Evolutionary conservation across 1,139 yeast species (phyloP).

Genomic region (Suhomyces yuchorum): DNA sequence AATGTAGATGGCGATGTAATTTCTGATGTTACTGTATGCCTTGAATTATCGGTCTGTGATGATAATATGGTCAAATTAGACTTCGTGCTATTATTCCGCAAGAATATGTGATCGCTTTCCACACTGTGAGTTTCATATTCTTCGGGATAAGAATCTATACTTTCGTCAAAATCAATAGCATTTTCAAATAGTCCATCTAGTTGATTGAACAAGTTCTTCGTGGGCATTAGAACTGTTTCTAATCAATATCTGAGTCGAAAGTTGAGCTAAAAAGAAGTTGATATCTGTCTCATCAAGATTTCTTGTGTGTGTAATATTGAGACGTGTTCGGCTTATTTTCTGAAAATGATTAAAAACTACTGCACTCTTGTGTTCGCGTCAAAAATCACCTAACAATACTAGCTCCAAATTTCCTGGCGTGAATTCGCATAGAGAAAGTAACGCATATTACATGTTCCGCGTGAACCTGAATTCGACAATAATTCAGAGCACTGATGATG

Average conservation of each 20-base stretch:
- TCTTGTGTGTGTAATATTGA: background rate
- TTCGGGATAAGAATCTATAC: constrained; percentile 7
- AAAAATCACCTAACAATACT: constrained; percentile 6
- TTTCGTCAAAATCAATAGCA: constrained; percentile 8
- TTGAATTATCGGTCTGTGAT: constrained; percentile 10
- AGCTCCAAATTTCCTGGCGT: background rate
- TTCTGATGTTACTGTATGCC: constrained; percentile 9
- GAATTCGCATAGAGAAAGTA: background rate
- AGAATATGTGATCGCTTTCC: constrained; percentile 10
- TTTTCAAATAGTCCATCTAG: constrained; percentile 12
- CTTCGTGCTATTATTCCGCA: constrained; percentile 18
- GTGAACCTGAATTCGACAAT: background rate
- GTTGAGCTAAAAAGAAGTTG: background rate
- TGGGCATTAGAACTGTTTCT: constrained; percentile 8
- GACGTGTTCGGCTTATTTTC: background rate
- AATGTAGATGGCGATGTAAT: constrained; percentile 8
- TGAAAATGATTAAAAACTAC: background rate
- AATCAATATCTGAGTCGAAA: background rate
- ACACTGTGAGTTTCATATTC: constrained; percentile 3
- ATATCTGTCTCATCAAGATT: background rate
- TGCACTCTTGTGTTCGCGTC: constrained; percentile 9
- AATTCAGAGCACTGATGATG: background rate
- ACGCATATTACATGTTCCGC: background rate
- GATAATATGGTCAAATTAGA: constrained; percentile 16
- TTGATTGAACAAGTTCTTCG: constrained; percentile 12